Evolutionary conservation across 179 eudicot species (phyloP), one percentile per base, ranked within the genome.

Genomic region (Vitellaria paradoxa): DNA sequence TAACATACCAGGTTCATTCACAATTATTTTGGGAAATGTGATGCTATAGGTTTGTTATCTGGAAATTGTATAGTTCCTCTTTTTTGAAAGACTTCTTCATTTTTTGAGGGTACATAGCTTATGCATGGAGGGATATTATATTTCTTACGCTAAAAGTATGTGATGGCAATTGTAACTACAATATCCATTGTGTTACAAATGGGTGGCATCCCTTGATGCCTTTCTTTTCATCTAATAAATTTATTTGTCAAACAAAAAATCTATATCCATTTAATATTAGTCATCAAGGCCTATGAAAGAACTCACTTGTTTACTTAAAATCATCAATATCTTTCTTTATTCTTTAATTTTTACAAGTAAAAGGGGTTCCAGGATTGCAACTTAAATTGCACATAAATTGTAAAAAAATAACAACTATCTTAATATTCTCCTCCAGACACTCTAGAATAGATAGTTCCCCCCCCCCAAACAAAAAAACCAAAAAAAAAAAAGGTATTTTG

Each of bases 1-100:
- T 79, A 94, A 96, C 75, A 94, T 96, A 81, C 98, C 99, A 88
- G 99, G 98, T 93, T 74, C 60, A 62, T 77, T n/a, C 74, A 5
- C 26, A 20, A 17, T n/a, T 74, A 9, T 15, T 62, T 74, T 9
- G 14, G 69, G 70, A 75, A 24, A 37, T 59, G 47, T 50, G 47
- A 57, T 61, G 61, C 61, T 49, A 17, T 24, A 14, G 23, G 59
- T 42, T 50, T 18, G 5, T 14, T 23, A 13, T 45, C 55, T 57
- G 50, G 24, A 65, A 64, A 53, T 15, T 42, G 18, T 66, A 40
- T 37, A 3, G 45, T 55, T 77, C 45, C 46, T 56, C 56, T 7
- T 21, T 11, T 52, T 52, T 52, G 14, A 9, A 52, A 52, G 56
- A 15, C 12, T 52, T 17, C 21, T 18, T 1, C 45, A 42, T 42